Evolutionary conservation across 1,284 basidiomycete genomes (phyloP), one percentile per base, ranked within the genome.

Genomic region (Pseudozyma hubeiensis): DNA sequence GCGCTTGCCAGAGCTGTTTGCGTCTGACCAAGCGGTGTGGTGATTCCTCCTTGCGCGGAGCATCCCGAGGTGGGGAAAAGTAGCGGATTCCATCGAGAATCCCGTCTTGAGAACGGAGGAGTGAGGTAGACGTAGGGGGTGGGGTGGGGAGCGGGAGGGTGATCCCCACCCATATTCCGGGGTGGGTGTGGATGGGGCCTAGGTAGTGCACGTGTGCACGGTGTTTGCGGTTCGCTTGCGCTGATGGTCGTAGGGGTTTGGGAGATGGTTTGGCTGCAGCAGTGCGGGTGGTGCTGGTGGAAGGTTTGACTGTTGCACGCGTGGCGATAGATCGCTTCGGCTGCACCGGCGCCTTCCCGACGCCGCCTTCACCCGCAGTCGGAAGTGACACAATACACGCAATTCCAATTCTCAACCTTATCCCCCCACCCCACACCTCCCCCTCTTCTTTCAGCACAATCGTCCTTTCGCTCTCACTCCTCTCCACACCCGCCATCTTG

Each of bases 141-240:
- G 16, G 11, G 7, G 69, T 43, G 7, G 77, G 69, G 6, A 68
- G 33, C 0, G 68, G 17, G 4, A 81, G 52, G 46, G 76, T 56
- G 10, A 81, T 49, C 1, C 80, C 80, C 3, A 81, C 63, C 78
- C 75, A 79, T 0, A 72, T 10, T 5, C 74, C 76, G 5, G n/a
- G 17, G 2, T n/a, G 13, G 6, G 68, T 59, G 1, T 19, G 9
- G 6, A 81, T 41, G 0, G 69, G 75, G n/a, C 80, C 80, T 7
- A 81, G 56, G 52, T 81, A 81, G 24, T 67, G 70, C 11, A 81
- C 72, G 0, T 30, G 9, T 6, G 80, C 80, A 5, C 67, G 55
- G 24, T 77, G 49, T 17, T 68, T 68, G 17, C 45, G 53, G 6
- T 30, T 46, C 10, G 43, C 30, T n/a, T 33, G 41, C 13, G 24